Evolutionary conservation across 106 monocot genomes (phyloP), one percentile per base, ranked within the genome.

Genomic region (Apostasia ramifera): DNA sequence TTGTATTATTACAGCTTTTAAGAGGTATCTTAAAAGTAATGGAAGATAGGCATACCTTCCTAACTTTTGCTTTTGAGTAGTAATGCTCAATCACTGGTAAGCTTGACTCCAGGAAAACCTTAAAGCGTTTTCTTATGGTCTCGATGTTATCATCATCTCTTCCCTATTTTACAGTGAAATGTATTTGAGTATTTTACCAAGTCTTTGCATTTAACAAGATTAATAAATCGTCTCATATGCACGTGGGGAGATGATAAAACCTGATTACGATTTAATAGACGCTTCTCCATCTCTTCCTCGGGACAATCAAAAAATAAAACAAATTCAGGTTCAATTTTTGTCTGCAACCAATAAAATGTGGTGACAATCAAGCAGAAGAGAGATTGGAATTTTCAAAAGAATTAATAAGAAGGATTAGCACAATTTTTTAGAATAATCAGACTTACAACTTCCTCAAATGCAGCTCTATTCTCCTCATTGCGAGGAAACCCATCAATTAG

Each of bases 401-500:
- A 56, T 53, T 59, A 57, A 39, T 2, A 70, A 40, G 38, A 61
- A 13, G 13, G 50, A 53, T 39, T 41, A 1, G 51, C 7, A 47
- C 50, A 57, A 66, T 53, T 53, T 44, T 38, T 5, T 48, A 59
- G 47, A 47, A 11, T 40, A 43, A 51, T 67, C 12, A 15, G 51
- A 13, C 94, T 87, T 87, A 94, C 94, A 72, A 94, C 81, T 57
- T 74, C 65, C 77, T 90, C 94, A 79, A 94, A 94, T 55, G 84
- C 82, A 77, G 82, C 73, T 74, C 94, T 90, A 40, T 90, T 94
- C 77, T 90, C 94, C 69, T 94, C 94, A 70, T 90, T 90, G 10
- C 94, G 72, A 11, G 94, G 94, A 61, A 94, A 94, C 7, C 94
- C 94, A 78, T 94, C 94, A 56, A 94, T 94, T 50, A 94, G 78